Base-by-base conservation (phyloP, 129 eudicot species). In the Flaveria robusta region DNA sequence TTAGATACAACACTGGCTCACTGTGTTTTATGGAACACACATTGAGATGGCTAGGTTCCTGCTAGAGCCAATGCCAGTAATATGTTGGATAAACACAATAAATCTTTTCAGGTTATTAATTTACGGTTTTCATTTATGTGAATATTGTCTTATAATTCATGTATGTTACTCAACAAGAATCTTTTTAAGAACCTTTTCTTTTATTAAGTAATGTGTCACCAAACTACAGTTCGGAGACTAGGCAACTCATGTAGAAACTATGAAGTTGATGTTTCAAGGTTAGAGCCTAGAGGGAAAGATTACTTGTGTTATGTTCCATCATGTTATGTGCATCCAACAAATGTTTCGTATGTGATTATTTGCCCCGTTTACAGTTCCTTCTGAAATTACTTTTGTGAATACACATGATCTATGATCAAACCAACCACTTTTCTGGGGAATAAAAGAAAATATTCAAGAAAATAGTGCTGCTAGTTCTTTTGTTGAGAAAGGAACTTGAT, bases 401-500 rank as follows among this genome's bases (percentile, higher is more conserved):
- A 13, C 55, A 50, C 55, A 50, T 50, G 18, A 50, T 50, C 55
- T 50, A 43, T 43, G 47, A 43, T 10, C 47, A 16, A 50, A 50
- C 55, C 55, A 50, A 50, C 55, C 58, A 51, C 22, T 16, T 51
- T 18, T 8, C 15, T 14, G 51, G 58, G 58, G 19, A 51, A 4
- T 7, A 18, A n/a, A 46, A 14, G 22, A 54, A 7, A 54, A 24
- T 2, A 18, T 54, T 3, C 0, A 54, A 11, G 19, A 19, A 19
- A 54, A 52, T 20, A 23, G 8, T 23, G 31, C 65, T 20, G 19
- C 12, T 55, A 20, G n/a, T 19, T 55, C 26, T 1, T 55, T 55
- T 55, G 29, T 55, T 55, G 13, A 55, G 27, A 55, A 51, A 54
- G 65, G 54, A 73, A n/a, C 47, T 75, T 68, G 42, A 68, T 79